Evolutionary conservation across 1,284 basidiomycete genomes (phyloP).

Genomic region (Ceratobasidium papillatum): DNA sequence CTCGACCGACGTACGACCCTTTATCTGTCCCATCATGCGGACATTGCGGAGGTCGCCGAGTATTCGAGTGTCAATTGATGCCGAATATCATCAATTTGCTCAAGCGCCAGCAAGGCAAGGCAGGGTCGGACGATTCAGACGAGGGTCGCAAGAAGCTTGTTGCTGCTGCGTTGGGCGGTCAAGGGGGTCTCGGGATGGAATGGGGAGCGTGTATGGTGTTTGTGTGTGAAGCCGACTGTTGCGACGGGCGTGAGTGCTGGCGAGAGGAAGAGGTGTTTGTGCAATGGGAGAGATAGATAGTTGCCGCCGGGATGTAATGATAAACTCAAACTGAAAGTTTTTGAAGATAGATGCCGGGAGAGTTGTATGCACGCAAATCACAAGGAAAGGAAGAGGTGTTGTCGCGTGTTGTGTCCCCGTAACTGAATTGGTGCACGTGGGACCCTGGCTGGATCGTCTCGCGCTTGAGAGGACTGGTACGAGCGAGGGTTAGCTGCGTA

Average conservation of each 20-base stretch:
- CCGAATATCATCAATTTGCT: slow-evolving; percentile 83
- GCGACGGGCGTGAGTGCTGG: slow-evolving; percentile 65
- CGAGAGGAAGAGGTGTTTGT: slow-evolving; percentile 75
- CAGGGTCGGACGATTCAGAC: slow-evolving; percentile 54
- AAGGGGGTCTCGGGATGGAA: slow-evolving; percentile 65
- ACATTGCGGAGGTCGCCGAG: slow-evolving; percentile 64
- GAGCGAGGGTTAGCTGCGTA: neutral
- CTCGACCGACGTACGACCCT: slow-evolving; percentile 52
- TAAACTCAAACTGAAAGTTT: slow-evolving; percentile 9
- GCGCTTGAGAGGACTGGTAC: neutral
- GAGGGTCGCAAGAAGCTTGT: slow-evolving; percentile 64
- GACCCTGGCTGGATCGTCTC: slow-evolving; percentile 16
- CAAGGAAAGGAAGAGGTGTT: neutral
- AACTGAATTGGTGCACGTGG: slow-evolving; percentile 19
- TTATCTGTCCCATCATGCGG: slow-evolving; percentile 63
- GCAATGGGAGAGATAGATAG: slow-evolving; percentile 65
- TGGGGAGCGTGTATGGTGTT: slow-evolving; percentile 87
- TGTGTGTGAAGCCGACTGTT: slow-evolving; percentile 78
- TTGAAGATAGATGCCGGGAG: neutral
- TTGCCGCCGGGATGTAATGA: neutral
- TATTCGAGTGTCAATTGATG: slow-evolving; percentile 89
- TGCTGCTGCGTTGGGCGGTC: slow-evolving; percentile 60
- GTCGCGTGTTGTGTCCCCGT: neutral
- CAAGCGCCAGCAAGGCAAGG: slow-evolving; percentile 46
- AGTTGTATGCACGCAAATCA: neutral